Percentiles rank a stretch among this genome's conserved stretches.
These are phyloP conservation scores for Adansonia rubrostipa DNA, from an alignment of 441 rosid genomes.

Conservation along the genomic window DNA sequence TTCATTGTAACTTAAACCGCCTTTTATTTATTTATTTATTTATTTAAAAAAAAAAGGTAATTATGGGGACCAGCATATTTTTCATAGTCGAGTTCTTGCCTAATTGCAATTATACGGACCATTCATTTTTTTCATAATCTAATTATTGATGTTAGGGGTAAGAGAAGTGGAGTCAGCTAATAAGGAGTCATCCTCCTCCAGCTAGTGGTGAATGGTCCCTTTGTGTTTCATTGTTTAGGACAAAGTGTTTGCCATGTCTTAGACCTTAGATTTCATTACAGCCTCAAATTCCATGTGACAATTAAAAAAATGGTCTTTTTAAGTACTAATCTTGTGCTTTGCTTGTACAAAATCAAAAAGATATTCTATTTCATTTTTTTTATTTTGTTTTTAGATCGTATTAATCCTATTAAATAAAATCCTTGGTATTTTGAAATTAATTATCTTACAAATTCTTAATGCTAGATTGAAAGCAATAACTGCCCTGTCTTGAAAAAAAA, in stretches of 20 bases:
- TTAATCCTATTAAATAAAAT: not conserved
- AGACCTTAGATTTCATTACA: not conserved
- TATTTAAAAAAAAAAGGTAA: not conserved
- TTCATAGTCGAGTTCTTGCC: not conserved
- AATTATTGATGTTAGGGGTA: too few species aligned
- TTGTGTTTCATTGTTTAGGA: slow-evolving; percentile 16
- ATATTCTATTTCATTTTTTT: too few species aligned
- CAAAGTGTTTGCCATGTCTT: slow-evolving; percentile 18
- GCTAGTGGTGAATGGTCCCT: not conserved
- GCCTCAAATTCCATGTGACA: not conserved
- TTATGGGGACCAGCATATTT: not conserved
- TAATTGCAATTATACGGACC: slow-evolving; percentile 5
- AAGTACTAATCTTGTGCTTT: not conserved
- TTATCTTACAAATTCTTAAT: not conserved
- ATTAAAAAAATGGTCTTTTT: not conserved
- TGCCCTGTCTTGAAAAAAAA: not conserved
- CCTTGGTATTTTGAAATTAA: not conserved
- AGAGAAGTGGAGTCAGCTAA: too few species aligned
- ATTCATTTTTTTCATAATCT: not conserved
- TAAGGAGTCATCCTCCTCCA: not conserved
- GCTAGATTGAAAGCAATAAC: too few species aligned
- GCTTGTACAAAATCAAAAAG: not conserved
- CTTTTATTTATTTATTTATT: not conserved
- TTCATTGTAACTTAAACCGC: too few species aligned
- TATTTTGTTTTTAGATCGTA: too few species aligned